Percentiles rank a stretch among this genome's conserved stretches.
phyloP scores from a whole-genome alignment of 179 eudicot genomes.

The Beta lomatogona region DNA sequence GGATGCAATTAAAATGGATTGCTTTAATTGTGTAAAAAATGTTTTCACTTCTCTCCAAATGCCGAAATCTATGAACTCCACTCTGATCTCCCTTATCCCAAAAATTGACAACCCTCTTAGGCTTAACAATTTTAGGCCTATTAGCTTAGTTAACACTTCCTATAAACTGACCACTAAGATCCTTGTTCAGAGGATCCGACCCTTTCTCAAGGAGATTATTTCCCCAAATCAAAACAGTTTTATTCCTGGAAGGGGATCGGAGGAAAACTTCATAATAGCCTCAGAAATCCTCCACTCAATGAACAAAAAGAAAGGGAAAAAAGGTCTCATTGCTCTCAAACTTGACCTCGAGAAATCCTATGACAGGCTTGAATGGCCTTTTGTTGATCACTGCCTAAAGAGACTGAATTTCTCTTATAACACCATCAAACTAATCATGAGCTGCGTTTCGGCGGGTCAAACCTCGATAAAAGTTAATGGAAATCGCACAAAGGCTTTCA shows the following conservation, averaged over 20 bases:
- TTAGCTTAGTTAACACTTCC: neutral
- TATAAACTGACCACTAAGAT: neutral
- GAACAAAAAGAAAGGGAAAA: neutral
- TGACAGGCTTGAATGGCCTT: neutral
- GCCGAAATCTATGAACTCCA: neutral
- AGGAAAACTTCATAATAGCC: neutral
- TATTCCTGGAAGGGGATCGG: neutral
- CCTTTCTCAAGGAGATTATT: neutral
- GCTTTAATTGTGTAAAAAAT: no score
- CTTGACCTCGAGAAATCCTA: neutral
- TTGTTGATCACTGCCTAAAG: neutral
- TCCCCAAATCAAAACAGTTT: conserved; percentile 6
- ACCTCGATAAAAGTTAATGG: neutral
- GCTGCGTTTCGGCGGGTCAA: neutral
- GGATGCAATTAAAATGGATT: no score
- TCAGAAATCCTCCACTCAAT: neutral
- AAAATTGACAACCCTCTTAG: neutral
- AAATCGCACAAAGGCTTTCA: neutral
- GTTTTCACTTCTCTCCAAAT: no score
- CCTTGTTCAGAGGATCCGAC: neutral
- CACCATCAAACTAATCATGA: neutral
- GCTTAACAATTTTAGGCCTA: neutral
- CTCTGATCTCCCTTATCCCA: neutral
- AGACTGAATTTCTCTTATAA: neutral
- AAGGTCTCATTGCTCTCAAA: neutral